Percentiles rank a stretch among this genome's conserved stretches.
Evolutionary conservation across 2,329 filamentous ascomycete species (phyloP).

Genomic region (Alternaria arbusti): DNA sequence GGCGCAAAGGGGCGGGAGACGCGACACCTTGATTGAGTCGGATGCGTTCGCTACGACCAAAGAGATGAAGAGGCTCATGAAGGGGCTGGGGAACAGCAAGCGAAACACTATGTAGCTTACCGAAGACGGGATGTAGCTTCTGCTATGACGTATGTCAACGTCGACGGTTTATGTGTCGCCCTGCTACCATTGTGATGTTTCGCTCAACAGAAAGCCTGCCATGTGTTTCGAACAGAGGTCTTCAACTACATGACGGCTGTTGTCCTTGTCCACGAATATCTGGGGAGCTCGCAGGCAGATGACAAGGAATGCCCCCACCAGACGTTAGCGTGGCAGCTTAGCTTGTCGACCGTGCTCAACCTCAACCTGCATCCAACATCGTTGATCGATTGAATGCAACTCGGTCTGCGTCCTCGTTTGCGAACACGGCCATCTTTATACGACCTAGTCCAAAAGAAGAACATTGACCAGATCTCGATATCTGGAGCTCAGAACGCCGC

Average conservation of each 20-base stretch:
- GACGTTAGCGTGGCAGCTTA: slow-evolving; percentile 19
- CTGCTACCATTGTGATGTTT: background rate
- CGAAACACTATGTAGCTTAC: slow-evolving; percentile 3
- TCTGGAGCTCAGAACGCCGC: slow-evolving; percentile 25
- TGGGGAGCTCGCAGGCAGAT: slow-evolving; percentile 8
- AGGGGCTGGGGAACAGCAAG: background rate
- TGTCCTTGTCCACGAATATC: background rate
- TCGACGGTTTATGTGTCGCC: background rate
- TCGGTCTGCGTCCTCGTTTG: slow-evolving; percentile 65
- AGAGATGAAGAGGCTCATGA: background rate
- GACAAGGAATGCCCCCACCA: slow-evolving; percentile 21
- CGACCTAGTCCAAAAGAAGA: slow-evolving; percentile 63
- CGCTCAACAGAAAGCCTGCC: background rate
- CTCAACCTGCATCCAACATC: slow-evolving; percentile 29
- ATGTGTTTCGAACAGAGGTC: background rate
- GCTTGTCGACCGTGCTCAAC: slow-evolving; percentile 15
- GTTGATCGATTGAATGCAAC: slow-evolving; percentile 52
- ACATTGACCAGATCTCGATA: slow-evolving; percentile 55
- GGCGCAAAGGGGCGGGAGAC: slow-evolving; percentile 2
- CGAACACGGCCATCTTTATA: slow-evolving; percentile 67
- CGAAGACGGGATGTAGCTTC: slow-evolving; percentile 6
- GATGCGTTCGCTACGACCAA: background rate
- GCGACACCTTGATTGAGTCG: slow-evolving; percentile 13
- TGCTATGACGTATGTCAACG: slow-evolving; percentile 23
- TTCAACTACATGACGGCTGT: background rate